phyloP scores from a whole-genome alignment of 352 stramenopile genomes.

The Globisporangium lucens region DNA sequence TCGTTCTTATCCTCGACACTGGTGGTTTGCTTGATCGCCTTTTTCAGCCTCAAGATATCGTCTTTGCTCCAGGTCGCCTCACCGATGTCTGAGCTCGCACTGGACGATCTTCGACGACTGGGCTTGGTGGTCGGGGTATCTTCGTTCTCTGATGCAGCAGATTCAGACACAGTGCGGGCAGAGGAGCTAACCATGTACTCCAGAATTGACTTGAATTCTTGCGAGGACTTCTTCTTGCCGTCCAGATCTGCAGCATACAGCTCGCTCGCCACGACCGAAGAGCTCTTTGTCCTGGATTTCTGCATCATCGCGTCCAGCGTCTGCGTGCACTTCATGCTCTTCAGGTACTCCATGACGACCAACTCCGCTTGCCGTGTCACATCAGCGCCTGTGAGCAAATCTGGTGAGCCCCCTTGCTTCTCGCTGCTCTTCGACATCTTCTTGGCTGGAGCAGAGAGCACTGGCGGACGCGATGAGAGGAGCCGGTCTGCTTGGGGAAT shows the following conservation, averaged over 20 bases:
- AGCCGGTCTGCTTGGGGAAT: background rate
- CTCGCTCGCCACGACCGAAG: slow-evolving; percentile 38
- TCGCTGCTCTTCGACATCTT: slow-evolving; percentile 29
- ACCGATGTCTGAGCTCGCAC: slow-evolving; percentile 20
- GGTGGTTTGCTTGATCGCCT: slow-evolving; percentile 69
- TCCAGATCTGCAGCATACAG: slow-evolving; percentile 52
- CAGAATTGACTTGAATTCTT: slow-evolving; percentile 28
- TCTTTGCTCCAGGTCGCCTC: slow-evolving; percentile 46
- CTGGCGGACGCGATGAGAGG: background rate
- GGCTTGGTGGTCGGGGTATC: background rate
- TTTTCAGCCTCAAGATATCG: slow-evolving; percentile 55
- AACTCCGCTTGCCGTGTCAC: slow-evolving; percentile 59
- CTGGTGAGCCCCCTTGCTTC: background rate
- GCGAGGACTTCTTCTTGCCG: slow-evolving; percentile 35
- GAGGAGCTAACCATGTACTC: slow-evolving; percentile 40
- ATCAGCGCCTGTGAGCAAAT: slow-evolving; percentile 24
- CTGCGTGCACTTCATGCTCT: slow-evolving; percentile 48
- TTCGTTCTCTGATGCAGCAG: background rate
- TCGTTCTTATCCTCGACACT: slow-evolving; percentile 63
- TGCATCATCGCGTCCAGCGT: slow-evolving; percentile 54
- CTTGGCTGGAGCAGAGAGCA: background rate
- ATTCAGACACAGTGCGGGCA: background rate
- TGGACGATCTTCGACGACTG: slow-evolving; percentile 17
- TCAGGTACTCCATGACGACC: slow-evolving; percentile 71
- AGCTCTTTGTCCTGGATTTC: slow-evolving; percentile 19